Evolutionary conservation across 1,139 yeast species (phyloP), one percentile per base, ranked within the genome.

Genomic region (Zygotorulaspora mrakii): DNA sequence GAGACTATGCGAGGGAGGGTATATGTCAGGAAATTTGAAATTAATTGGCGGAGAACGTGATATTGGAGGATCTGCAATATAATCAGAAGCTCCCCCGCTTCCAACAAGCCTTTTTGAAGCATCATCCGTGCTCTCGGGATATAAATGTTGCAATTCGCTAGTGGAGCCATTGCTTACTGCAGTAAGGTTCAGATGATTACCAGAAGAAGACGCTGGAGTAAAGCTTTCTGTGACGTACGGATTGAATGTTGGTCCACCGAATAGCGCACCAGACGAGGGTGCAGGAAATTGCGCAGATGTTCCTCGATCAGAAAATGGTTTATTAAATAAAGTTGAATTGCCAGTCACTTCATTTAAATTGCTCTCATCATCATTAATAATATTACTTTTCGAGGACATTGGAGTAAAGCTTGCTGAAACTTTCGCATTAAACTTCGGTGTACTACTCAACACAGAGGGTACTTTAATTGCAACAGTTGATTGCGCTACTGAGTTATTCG

Each of bases 1-100:
- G 1, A 95, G 50, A 48, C 62, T 56, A 34, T 55, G 64, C 12
- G 61, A 55, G n/a, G 64, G 64, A 13, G 63, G 64, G 33, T 58
- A 58, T 11, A 60, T 52, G 10, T 54, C 39, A n/a, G 62, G 63
- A 31, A 51, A 54, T 21, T 50, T 54, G 9, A 52, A 42, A 24
- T 46, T 42, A 11, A 43, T 17, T 9, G 48, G 50, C n/a, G 45
- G 24, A 7, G 41, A 26, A 8, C 33, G 26, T 16, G 37, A 10
- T 2, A 35, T 24, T 6, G 39, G 26, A 6, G 42, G 29, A 8
- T 30, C 16, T 23, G 31, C 34, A 8, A 20, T 14, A 16, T 17
- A 31, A 12, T 31, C 32, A 7, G 33, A 24, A 11, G 21, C 23
- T 2, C 33, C 39, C 20, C 38, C 28, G 4, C 24, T 31, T 7